These are phyloP conservation scores for Strobilomyces confusus DNA, from an alignment of 768 basidiomycete species.

Conservation along the genomic window DNA sequence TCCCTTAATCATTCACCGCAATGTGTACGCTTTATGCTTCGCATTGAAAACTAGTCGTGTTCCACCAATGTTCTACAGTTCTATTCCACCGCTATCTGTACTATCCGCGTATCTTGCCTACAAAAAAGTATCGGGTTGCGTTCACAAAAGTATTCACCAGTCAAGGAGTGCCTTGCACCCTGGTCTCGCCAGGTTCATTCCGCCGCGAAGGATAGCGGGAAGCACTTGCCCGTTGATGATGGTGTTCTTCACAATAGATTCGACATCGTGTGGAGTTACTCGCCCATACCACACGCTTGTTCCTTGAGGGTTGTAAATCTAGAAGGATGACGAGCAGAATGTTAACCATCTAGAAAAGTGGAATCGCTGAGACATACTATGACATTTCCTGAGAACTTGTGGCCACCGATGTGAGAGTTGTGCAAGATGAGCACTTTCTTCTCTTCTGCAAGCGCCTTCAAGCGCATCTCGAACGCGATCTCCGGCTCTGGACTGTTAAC, in stretches of 20 bases:
- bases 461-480: constrained; percentile 43
- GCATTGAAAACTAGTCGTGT: constrained; percentile 7
- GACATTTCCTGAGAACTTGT: constrained; percentile 89
- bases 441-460: constrained; percentile 45
- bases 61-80: constrained; percentile 1
- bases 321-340: neutral
- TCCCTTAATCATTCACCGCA: neutral
- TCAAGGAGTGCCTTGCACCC: constrained; percentile 65
- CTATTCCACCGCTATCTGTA: constrained; percentile 13
- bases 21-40: constrained; percentile 9
- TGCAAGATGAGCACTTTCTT: constrained; percentile 79
- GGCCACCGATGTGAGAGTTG: constrained; percentile 90
- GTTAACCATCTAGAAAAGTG: neutral
- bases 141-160: constrained; percentile 45
- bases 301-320: constrained; percentile 88
- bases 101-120: constrained; percentile 9
- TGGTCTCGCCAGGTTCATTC: constrained; percentile 72
- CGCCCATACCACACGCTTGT: constrained; percentile 92
- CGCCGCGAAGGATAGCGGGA: constrained; percentile 81
- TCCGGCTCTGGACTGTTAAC: constrained; percentile 41
- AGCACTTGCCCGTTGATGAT: constrained; percentile 82
- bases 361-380: constrained; percentile 54
- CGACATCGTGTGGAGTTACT: constrained; percentile 85
- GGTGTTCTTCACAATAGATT: constrained; percentile 82
- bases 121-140: neutral